Base-by-base conservation (phyloP, 768 basidiomycete species). In the Pholiota microspora region DNA sequence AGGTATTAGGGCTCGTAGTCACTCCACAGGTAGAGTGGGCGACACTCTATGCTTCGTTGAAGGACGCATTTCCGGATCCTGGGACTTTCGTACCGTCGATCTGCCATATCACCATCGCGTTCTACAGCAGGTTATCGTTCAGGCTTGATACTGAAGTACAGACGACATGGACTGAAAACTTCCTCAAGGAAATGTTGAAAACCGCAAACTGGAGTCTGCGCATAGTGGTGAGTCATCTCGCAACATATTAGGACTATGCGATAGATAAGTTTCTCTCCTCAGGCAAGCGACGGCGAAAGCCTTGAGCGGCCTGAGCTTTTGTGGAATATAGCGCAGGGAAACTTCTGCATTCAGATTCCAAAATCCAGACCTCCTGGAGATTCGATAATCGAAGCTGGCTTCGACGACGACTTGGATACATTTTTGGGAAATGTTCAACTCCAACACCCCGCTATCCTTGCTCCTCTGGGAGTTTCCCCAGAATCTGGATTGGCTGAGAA, bases 101-200 rank as follows among this genome's bases (percentile, higher is more conserved):
- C 21, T 59, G 63, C 28, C 65, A 66, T 5, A 62, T 70, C 27
- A 64, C 62, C 12, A 64, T 64, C 13, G 60, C 69, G 1, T 75
- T 73, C 67, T 75, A 74, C 46, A 66, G 71, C 25, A 63, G 68
- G 25, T 61, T 77, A 16, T 55, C 64, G 7, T 65, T 65, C 51
- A 66, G 70, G 42, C 60, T 77, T 7, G 71, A 76, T 18, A 67
- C 68, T 27, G 68, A 71, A 2, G 59, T 53, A 7, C 65, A 67
- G 32, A 61, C 59, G 7, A 63, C 71, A 5, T 75, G 74, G 75
- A 70, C 71, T 1, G 73, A 75, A 28, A 54, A 69, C 13, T 50
- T 77, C 7, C 59, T 74, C 16, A 63, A 56, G 2, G 57, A 57
- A 1, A 54, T 75, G 1, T 56, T 62, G 3, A 54, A 59, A 55